Evolutionary conservation across 2,329 filamentous ascomycete species (phyloP), one percentile per base, ranked within the genome.

Genomic region (Tolypocladium nubicola): DNA sequence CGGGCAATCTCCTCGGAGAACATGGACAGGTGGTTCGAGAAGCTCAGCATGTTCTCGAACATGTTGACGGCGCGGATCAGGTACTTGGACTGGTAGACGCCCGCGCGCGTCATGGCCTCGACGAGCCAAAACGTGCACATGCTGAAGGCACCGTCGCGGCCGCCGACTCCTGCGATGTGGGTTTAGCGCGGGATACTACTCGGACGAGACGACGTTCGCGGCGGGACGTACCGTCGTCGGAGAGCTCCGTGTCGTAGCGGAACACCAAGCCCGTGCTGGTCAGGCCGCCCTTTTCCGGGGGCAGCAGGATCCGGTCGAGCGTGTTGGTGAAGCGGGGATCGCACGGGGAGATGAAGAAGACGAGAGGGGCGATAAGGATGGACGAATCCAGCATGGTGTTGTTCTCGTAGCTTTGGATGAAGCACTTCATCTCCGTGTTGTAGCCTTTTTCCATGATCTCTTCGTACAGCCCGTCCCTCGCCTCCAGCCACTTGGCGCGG

Each of bases 81-180:
- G 62, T 88, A 88, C 61, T 81, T 84, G n/a, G 76, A 75, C 61
- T 88, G 83, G 68, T 87, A 86, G 53, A 77, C 73, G 62, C 80
- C 74, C 62, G 87, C 87, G 38, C 88, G 79, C 37, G 87, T 89
- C 72, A 91, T 79, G 30, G 88, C 87, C 71, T 91, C 88, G 14
- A 91, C 86, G 0, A 90, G 81, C 88, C 88, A 91, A 68, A 91
- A 91, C 0, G 87, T 91, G 66, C 87, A 90, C 87, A 91, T 90
- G 65, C 81, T 85, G 67, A 91, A 91, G 23, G 87, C 87, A 26
- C 88, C 88, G 71, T 91, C 88, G 55, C 80, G 78, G 21, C 88
- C 88, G 41, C 87, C 86, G 10, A 91, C 86, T 37, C 87, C 86
- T 87, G 62, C 47, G 2, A 39, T 14, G 23, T 49, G 30, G 3